A percentile compares a stretch with the other conserved stretches of the same genome.
Evolutionary conservation across 495 filamentous ascomycete genomes (phyloP).

Genomic region (Durotheca rogersii): DNA sequence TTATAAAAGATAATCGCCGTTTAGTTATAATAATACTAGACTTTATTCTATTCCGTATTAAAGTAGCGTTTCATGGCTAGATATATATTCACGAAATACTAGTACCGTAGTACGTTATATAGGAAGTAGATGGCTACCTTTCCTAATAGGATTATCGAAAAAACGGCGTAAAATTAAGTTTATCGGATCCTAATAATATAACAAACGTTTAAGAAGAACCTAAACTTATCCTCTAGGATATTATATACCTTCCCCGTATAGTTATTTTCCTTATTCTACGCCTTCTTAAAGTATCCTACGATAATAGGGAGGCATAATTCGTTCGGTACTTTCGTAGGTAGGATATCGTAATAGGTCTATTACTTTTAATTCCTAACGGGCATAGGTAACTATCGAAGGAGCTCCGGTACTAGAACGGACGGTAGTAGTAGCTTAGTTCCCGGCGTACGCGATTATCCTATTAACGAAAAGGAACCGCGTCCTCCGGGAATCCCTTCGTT

Average conservation of each 20-base stretch:
- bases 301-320: background rate
- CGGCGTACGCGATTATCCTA: background rate
- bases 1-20: background rate
- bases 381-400: background rate
- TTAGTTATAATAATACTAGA: conserved; percentile 1
- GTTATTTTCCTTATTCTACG: conserved; percentile 1
- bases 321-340: background rate
- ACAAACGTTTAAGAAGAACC: background rate
- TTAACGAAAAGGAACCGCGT: background rate
- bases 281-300: conserved; percentile 1
- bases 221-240: conserved; percentile 31
- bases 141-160: background rate
- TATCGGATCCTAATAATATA: background rate
- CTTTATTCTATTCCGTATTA: conserved; percentile 1
- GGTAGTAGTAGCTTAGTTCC: background rate
- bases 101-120: background rate
- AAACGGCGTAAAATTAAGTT: background rate
- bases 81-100: background rate
- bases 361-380: background rate
- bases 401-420: too few species aligned
- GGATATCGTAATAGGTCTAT: background rate
- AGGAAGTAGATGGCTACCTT: background rate
- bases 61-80: background rate
- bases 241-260: background rate
- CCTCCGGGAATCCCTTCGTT: too few species aligned